phyloP scores from a whole-genome alignment of 306 rosid genomes.

The Cucumis melo region DNA sequence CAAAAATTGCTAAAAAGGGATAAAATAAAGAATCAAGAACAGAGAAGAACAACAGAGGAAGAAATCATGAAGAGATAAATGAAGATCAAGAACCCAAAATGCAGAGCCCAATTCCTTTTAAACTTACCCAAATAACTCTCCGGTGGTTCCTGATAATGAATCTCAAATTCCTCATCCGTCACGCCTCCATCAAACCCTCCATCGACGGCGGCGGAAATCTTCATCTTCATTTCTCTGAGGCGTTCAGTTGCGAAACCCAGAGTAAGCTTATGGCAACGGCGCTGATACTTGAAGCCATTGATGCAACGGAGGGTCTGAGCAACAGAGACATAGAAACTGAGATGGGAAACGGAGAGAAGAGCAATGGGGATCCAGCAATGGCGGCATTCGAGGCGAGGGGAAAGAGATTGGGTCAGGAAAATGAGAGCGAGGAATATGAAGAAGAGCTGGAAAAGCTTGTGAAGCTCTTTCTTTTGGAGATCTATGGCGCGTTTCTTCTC shows the following conservation, averaged over 20 bases:
- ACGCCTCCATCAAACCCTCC: not conserved
- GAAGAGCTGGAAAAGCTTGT: slow-evolving; percentile 59
- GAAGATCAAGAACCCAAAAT: slow-evolving; percentile 70
- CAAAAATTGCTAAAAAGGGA: not conserved
- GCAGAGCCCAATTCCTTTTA: slow-evolving; percentile 91
- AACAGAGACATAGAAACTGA: slow-evolving; percentile 74
- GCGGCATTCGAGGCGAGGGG: slow-evolving; percentile 69
- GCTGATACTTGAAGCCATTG: slow-evolving; percentile 87
- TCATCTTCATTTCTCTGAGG: slow-evolving; percentile 57
- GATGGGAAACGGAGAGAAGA: slow-evolving; percentile 70
- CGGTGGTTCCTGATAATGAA: slow-evolving; percentile 84
- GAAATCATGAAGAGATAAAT: slow-evolving; percentile 64
- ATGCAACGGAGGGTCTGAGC: slow-evolving; percentile 82
- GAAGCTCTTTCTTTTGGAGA: slow-evolving; percentile 78
- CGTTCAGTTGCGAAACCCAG: slow-evolving; percentile 70
- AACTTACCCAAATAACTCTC: slow-evolving; percentile 81
- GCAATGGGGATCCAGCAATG: slow-evolving; percentile 88
- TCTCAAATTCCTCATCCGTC: slow-evolving; percentile 58
- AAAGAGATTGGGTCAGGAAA: slow-evolving; percentile 30
- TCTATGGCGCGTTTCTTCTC: slow-evolving; percentile 82
- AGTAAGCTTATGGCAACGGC: slow-evolving; percentile 90
- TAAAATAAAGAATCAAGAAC: slow-evolving; percentile 30
- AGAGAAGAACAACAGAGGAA: slow-evolving; percentile 77
- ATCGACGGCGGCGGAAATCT: slow-evolving; percentile 13
- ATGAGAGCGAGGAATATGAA: slow-evolving; percentile 55